These are phyloP conservation scores for Hypsizygus marmoreus DNA, from an alignment of 768 basidiomycete genomes.

Conservation along the genomic window DNA sequence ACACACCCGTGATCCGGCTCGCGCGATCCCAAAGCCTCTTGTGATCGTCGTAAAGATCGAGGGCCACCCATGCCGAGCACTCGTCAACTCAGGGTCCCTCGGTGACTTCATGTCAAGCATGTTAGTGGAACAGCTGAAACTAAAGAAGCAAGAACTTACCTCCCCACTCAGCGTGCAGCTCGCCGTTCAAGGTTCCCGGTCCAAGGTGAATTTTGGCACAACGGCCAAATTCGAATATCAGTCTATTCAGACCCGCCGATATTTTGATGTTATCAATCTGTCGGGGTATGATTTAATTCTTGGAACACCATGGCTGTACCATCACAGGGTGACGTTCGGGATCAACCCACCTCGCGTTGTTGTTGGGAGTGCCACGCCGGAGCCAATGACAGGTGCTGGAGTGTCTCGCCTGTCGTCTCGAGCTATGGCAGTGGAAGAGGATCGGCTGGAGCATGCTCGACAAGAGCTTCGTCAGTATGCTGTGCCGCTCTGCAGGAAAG, in stretches of 20 bases:
- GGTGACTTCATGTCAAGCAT: conserved; percentile 42
- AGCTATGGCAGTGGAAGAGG: conserved; percentile 1
- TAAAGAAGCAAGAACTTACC: conserved; percentile 6
- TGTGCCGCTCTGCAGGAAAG: background rate
- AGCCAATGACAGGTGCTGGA: conserved; percentile 16
- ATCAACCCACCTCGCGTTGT: conserved; percentile 21
- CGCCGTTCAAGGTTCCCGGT: conserved; percentile 6
- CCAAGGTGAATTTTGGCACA: conserved; percentile 6
- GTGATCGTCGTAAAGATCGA: conserved; percentile 33
- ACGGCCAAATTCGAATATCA: conserved; percentile 3
- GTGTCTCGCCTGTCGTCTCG: conserved; percentile 11
- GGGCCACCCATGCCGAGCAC: conserved; percentile 30
- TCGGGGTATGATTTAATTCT: conserved; percentile 40
- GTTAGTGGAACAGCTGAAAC: conserved; percentile 35
- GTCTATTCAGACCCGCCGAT: conserved; percentile 8
- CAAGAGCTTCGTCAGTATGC: conserved; percentile 13
- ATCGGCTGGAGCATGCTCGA: background rate
- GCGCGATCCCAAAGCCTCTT: conserved; percentile 30
- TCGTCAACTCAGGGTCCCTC: conserved; percentile 39
- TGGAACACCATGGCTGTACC: conserved; percentile 34
- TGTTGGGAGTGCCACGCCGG: background rate
- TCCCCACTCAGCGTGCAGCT: conserved; percentile 5
- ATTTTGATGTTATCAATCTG: conserved; percentile 40
- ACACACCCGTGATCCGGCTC: conserved; percentile 10
- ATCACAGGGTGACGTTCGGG: conserved; percentile 29